phyloP scores from a whole-genome alignment of 306 rosid species.

The Cicer chorassanicum region DNA sequence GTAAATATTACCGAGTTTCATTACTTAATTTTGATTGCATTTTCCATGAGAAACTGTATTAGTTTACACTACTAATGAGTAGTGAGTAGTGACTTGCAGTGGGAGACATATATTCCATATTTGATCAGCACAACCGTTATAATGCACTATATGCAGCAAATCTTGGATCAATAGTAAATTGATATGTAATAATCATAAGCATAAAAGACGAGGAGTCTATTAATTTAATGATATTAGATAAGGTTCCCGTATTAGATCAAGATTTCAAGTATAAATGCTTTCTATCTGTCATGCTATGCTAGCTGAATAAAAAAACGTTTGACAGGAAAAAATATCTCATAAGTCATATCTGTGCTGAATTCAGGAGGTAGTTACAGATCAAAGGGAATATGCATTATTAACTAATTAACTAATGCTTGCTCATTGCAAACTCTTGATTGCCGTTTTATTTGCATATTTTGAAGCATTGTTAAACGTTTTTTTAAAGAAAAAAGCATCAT shows the following conservation, averaged over 20 bases:
- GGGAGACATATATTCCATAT: constrained; percentile 1
- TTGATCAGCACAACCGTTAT: neutral
- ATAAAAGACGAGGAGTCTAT: neutral
- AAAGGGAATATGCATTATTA: too few species aligned
- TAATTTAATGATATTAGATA: neutral
- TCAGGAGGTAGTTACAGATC: neutral
- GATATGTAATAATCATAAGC: neutral
- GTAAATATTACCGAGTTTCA: neutral
- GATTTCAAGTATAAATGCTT: neutral
- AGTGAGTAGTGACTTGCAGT: neutral
- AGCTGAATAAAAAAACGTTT: neutral
- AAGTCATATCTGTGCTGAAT: neutral
- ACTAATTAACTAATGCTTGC: neutral
- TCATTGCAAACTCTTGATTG: neutral
- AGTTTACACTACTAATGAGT: neutral
- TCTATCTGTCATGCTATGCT: neutral
- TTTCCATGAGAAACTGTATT: neutral
- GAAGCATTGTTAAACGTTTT: neutral
- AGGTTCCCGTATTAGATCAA: neutral
- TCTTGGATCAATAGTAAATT: neutral
- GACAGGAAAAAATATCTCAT: neutral
- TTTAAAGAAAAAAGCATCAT: too few species aligned
- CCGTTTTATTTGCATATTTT: neutral
- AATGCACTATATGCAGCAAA: neutral
- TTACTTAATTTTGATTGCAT: neutral